Conservation (phyloP, 345 rosid species). For the Syzygium oleosum region DNA sequence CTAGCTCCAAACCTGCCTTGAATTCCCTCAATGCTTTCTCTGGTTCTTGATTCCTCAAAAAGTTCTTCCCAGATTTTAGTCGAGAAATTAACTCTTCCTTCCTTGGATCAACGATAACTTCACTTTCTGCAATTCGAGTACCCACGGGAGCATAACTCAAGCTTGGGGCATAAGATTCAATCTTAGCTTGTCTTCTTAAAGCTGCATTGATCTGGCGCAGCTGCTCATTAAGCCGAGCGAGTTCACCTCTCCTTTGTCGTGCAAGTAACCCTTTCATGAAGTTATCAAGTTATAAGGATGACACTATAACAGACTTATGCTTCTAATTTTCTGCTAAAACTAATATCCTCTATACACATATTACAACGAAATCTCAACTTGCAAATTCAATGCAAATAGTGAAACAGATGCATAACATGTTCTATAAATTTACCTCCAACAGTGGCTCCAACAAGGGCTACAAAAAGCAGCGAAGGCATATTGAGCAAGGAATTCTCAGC, state of each 20-base stretch:
- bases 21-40: conserved; percentile 73
- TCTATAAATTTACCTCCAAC: conserved; percentile 62
- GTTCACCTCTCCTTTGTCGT: conserved; percentile 73
- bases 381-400: neutral
- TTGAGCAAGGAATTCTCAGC: conserved; percentile 49
- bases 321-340: neutral
- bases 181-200: conserved; percentile 87
- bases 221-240: conserved; percentile 62
- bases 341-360: neutral
- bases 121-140: conserved; percentile 48
- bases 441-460: conserved; percentile 85
- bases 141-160: conserved; percentile 89
- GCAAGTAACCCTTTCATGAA: conserved; percentile 66
- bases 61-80: conserved; percentile 76
- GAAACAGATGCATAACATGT: neutral
- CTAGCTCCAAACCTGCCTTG: conserved; percentile 67
- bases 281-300: neutral
- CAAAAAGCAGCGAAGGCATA: conserved; percentile 73
- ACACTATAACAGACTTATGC: neutral
- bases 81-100: conserved; percentile 64
- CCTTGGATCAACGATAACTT: conserved; percentile 74
- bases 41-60: conserved; percentile 72
- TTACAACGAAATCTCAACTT: neutral
- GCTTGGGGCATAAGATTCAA: conserved; percentile 87
- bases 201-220: conserved; percentile 90